Evolutionary conservation across 192 early-diverging fungal species (phyloP), one percentile per base, ranked within the genome.

Genomic region (Dissophora globulifera): DNA sequence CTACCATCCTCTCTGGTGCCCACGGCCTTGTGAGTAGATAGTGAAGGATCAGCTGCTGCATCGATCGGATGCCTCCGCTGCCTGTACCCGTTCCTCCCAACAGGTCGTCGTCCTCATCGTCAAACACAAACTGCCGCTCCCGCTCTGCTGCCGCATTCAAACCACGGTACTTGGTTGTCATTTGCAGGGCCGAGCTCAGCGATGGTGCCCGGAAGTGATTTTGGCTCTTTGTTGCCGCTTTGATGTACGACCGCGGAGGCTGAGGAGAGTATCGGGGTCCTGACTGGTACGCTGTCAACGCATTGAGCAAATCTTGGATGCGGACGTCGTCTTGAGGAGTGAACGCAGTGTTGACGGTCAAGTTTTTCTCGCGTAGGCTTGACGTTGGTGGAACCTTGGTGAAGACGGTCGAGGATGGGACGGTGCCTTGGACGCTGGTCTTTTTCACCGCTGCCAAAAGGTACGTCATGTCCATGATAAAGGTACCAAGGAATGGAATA

Each of bases 401-500:
- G 12, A 35, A 15, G 23, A 30, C 0, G 67, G 29, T 4, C 58
- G 63, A 31, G 60, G 30, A 8, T 45, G 11, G 15, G 58, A 27
- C 10, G 50, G n/a, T 31, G 15, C 55, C 33, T 6, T 43, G 25
- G n/a, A 22, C 42, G 32, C 31, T 62, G 45, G 35, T 61, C 33
- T 71, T 71, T 60, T 90, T 92, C 29, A 83, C 79, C 12, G 87
- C 82, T 0, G 88, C 88, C 29, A 87, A 46, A 11, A 92, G 60
- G 65, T 92, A 93, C 1, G 91, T 91, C 31, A 87, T 81, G 66
- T 93, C 92, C 71, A 92, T 89, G 11, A 92, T 86, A 62, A 90
- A 86, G 4, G 90, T 80, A 5, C 92, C 92, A 15, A 93, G 60
- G 80, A 89, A 93, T 6, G 92, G 92, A 3, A 92, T 83, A 20